Percentiles rank a stretch among this genome's conserved stretches.
Evolutionary conservation across 2,329 filamentous ascomycete genomes (phyloP).

Genomic region (Trichophaea hybrida): DNA sequence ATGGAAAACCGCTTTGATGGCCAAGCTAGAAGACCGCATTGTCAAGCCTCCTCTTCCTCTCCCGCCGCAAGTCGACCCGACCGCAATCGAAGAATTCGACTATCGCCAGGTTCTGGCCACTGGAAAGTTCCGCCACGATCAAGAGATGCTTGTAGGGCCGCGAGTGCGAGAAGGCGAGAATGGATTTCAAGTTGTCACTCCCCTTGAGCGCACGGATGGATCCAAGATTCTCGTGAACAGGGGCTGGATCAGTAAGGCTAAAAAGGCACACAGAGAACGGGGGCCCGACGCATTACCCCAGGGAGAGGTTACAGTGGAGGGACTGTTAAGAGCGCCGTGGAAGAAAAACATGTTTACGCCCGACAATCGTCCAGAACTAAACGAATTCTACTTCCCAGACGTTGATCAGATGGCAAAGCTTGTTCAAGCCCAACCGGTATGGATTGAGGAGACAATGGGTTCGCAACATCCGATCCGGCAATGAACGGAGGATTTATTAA

Average conservation of each 20-base stretch:
- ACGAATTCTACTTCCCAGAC: conserved; percentile 90
- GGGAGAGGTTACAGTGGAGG: conserved; percentile 65
- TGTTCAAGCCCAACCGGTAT: conserved; percentile 72
- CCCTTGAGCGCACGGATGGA: conserved; percentile 54
- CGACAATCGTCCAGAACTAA: conserved; percentile 65
- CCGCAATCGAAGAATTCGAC: conserved; percentile 77
- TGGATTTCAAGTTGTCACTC: conserved; percentile 83
- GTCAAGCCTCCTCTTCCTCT: conserved; percentile 73
- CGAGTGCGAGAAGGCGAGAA: conserved; percentile 77
- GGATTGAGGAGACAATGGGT: conserved; percentile 95
- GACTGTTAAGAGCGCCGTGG: conserved; percentile 67
- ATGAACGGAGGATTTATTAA: background rate
- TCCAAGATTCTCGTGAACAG: conserved; percentile 74
- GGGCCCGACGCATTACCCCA: conserved; percentile 46
- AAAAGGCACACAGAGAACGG: conserved; percentile 48
- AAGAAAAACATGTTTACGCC: conserved; percentile 98
- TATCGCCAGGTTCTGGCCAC: conserved; percentile 68
- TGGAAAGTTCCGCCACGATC: conserved; percentile 66
- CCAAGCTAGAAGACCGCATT: conserved; percentile 81
- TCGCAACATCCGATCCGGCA: conserved; percentile 20
- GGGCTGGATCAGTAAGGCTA: conserved; percentile 77
- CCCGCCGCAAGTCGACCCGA: conserved; percentile 66
- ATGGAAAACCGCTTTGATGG: conserved; percentile 88
- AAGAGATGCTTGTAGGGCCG: conserved; percentile 92
- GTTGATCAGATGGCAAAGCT: conserved; percentile 77